Evolutionary conservation across 768 basidiomycete genomes (phyloP).

Genomic region (Neoboletus magnificus): DNA sequence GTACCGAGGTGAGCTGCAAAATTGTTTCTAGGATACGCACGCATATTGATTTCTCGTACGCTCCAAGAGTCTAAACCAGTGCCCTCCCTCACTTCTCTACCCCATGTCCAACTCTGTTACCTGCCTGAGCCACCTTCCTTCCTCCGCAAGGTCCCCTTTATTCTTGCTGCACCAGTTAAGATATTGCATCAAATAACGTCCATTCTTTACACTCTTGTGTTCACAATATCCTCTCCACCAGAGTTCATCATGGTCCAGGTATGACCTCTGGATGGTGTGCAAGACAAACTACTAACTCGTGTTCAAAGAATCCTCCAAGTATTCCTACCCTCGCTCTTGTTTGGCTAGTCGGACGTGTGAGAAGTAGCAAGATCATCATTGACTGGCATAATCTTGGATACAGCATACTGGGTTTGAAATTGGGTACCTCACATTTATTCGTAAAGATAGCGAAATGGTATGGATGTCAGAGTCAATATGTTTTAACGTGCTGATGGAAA

Average conservation of each 20-base stretch:
- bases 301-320: constrained; percentile 85
- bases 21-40: neutral
- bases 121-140: constrained; percentile 60
- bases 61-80: constrained; percentile 70
- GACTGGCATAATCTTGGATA: constrained; percentile 99
- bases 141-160: constrained; percentile 56
- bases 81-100: constrained; percentile 63
- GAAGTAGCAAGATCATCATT: constrained; percentile 85
- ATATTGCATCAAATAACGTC: constrained; percentile 63
- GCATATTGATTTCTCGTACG: neutral
- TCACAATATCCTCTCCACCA: constrained; percentile 61
- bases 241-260: constrained; percentile 92
- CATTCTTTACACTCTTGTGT: constrained; percentile 60
- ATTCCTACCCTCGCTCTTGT: constrained; percentile 91
- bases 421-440: constrained; percentile 65
- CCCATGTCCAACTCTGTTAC: constrained; percentile 63
- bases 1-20: constrained; percentile 64
- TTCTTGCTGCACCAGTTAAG: constrained; percentile 78
- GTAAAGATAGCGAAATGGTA: constrained; percentile 77
- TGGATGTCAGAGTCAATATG: neutral
- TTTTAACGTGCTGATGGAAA: constrained; percentile 2
- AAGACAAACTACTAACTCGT: neutral
- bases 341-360: constrained; percentile 62
- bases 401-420: constrained; percentile 81
- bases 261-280: constrained; percentile 19